phyloP scores from a whole-genome alignment of 176 grass and related monocot genomes.

The Aegilops bicornis region DNA sequence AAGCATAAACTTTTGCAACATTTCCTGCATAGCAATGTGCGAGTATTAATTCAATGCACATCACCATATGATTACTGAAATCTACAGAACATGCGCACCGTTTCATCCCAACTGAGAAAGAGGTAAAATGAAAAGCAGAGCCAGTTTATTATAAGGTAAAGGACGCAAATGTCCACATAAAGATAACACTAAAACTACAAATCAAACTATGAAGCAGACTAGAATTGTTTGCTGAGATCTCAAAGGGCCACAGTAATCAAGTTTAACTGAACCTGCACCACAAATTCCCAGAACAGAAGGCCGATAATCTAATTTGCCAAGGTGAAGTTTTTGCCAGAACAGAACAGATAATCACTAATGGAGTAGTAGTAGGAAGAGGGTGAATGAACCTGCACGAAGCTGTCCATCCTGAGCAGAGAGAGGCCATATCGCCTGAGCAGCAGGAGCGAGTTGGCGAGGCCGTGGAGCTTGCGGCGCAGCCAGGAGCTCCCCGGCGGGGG shows the following conservation, averaged over 20 bases:
- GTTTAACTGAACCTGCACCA: not conserved
- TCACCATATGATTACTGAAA: not conserved
- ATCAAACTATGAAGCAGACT: not conserved
- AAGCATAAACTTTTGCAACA: constrained; percentile 66
- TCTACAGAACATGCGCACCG: not conserved
- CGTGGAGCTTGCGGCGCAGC: constrained; percentile 50
- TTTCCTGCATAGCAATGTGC: constrained; percentile 34
- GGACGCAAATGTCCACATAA: not conserved
- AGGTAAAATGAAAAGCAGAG: not conserved
- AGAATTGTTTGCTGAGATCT: not conserved
- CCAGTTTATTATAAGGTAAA: not conserved
- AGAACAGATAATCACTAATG: too few species aligned
- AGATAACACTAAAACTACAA: not conserved
- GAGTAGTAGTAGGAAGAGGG: not conserved
- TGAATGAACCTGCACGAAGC: constrained; percentile 35
- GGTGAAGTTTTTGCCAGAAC: too few species aligned
- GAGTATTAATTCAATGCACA: not conserved
- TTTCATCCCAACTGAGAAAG: not conserved
- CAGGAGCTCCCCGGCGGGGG: constrained; percentile 33
- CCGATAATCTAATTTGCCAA: too few species aligned
- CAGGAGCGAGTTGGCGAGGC: constrained; percentile 51
- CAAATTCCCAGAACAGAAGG: not conserved
- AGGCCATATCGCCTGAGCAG: constrained; percentile 62
- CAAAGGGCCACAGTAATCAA: not conserved
- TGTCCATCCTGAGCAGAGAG: constrained; percentile 69